Base-by-base conservation (phyloP, 2,329 filamentous ascomycete genomes). In the Arthrobotrys entomopaga region DNA sequence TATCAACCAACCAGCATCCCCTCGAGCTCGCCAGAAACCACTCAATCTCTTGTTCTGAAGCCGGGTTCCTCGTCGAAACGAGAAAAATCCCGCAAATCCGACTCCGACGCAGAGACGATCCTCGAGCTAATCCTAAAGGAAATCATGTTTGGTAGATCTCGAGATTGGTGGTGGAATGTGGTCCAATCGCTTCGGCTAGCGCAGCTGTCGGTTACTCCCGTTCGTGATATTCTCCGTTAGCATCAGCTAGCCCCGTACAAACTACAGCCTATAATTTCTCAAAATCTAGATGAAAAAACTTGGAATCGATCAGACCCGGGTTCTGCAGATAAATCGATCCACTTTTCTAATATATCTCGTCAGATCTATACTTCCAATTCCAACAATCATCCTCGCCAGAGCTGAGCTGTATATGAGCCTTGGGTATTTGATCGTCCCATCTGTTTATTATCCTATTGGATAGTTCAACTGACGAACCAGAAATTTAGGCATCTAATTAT, bases 81-180 rank as follows among this genome's bases (percentile, higher is more conserved):
- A 43, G 40, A 43, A 43, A 43, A 43, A 43, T 43, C 40, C 40
- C 40, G 40, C 40, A 43, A 15, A 15, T 43, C 40, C 40, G 40
- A 43, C 3, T 43, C 11, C 40, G 16, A 43, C 11, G 40, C 40
- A 10, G 16, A 3, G 26, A 29, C 3, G 7, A 29, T 29, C 26
- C 26, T 13, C 11, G 11, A 43, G 3, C 40, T 43, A 43, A 10
- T 43, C 40, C 40, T 10, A 43, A 43, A 4, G 11, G 16, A 43
- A 43, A 16, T 7, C 7, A 7, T 29, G 26, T 29, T 29, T 29
- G 26, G 26, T 7, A 29, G 26, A 29, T 29, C 26, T 29, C 26
- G 26, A 29, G 26, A 29, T 29, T 29, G 7, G 26, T 29, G 26
- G 26, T 29, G 3, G 26, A 29, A 29, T 29, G 26, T 29, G 26